phyloP scores from a whole-genome alignment of 306 rosid genomes.

The Acacia crassicarpa region DNA sequence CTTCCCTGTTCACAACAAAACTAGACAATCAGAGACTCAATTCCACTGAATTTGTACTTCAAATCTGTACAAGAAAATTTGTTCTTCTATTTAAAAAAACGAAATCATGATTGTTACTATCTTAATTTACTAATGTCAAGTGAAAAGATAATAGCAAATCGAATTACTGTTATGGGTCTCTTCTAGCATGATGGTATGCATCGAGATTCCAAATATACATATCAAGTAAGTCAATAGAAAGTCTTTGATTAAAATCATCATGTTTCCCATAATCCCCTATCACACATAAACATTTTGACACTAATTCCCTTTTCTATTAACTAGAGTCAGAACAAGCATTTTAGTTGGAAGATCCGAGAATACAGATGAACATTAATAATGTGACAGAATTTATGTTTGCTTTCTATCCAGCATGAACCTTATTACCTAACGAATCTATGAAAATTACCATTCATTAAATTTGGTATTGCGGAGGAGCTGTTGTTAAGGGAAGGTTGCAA shows the following conservation, averaged over 20 bases:
- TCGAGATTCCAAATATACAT: neutral
- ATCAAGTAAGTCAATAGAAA: neutral
- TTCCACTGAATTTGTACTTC: neutral
- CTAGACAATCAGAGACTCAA: neutral
- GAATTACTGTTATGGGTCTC: neutral
- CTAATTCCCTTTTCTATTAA: neutral
- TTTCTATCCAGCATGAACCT: neutral
- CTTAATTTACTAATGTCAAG: neutral
- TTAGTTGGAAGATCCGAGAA: neutral
- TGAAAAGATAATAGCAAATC: neutral
- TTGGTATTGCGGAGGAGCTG: slow-evolving; percentile 52
- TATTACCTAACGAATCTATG: neutral
- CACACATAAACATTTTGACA: neutral
- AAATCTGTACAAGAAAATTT: too few relatives aligned
- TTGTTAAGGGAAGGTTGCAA: slow-evolving; percentile 70
- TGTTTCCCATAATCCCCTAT: neutral
- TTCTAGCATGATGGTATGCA: neutral
- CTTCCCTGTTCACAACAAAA: too few relatives aligned
- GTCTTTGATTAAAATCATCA: neutral
- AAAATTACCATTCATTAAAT: slow-evolving; percentile 54
- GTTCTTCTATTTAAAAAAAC: neutral
- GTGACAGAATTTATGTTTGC: neutral
- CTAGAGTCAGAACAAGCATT: neutral
- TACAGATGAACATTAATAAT: neutral
- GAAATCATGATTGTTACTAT: neutral